A percentile compares a stretch with the other conserved stretches of the same genome.
phyloP scores from a whole-genome alignment of 2,329 filamentous ascomycete species.

The Cytospora chrysosperma region DNA sequence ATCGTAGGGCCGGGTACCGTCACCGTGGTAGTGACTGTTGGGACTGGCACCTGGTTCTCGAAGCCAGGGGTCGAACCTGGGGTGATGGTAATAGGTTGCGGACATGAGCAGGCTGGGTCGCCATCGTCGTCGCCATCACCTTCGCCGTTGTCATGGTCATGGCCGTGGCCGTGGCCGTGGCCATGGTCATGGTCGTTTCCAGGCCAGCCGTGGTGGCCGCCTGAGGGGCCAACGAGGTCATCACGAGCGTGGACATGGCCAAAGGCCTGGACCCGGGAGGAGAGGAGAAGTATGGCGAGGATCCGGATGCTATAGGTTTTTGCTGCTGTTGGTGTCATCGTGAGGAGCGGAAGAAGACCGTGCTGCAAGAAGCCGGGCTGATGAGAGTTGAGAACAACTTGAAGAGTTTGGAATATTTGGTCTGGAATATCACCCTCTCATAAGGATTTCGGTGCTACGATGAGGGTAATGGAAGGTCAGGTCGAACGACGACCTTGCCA shows the following conservation, averaged over 20 bases:
- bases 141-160: too few species aligned
- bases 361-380: not conserved
- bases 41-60: not conserved
- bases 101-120: not conserved
- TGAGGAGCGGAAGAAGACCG: not conserved
- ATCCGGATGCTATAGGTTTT: not conserved
- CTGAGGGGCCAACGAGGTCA: not conserved
- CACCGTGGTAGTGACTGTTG: slow-evolving; percentile 1
- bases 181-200: too few species aligned
- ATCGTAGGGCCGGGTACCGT: not conserved
- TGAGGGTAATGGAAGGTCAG: not conserved
- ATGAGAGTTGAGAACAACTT: not conserved
- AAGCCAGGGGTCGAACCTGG: not conserved
- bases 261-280: slow-evolving; percentile 2
- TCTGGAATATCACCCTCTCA: not conserved
- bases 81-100: not conserved
- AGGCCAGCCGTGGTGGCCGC: not conserved
- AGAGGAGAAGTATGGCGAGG: not conserved
- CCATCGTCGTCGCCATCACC: too few species aligned
- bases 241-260: not conserved
- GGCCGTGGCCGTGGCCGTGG: too few species aligned
- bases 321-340: slow-evolving; percentile 3
- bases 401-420: not conserved
- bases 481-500: not conserved
- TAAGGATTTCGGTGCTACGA: not conserved